phyloP scores from a whole-genome alignment of 2,329 filamentous ascomycete species.

The Oidium heveae region DNA sequence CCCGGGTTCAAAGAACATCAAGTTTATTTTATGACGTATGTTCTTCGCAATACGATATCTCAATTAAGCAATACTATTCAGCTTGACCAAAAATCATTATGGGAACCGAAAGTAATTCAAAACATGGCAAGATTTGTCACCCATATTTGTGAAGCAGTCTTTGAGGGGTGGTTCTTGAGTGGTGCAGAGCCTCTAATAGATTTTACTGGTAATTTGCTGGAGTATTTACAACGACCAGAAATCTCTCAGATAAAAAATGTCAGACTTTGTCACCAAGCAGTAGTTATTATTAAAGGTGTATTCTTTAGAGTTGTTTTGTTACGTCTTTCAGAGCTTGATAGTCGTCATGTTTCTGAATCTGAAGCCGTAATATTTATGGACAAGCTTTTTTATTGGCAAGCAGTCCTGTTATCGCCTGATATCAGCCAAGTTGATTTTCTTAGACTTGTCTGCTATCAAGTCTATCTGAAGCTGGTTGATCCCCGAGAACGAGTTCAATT shows the following conservation, averaged over 20 bases:
- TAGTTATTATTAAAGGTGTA: constrained; percentile 47
- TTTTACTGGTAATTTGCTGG: constrained; percentile 60
- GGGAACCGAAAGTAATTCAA: constrained; percentile 60
- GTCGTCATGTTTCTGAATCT: constrained; percentile 28
- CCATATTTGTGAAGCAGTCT: constrained; percentile 72
- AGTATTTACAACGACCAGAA: constrained; percentile 71
- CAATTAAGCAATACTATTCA: constrained; percentile 46
- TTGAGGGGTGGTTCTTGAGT: constrained; percentile 89
- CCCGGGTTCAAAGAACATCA: constrained; percentile 88
- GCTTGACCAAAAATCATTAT: constrained; percentile 43
- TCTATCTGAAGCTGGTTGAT: constrained; percentile 73
- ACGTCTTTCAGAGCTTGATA: constrained; percentile 61
- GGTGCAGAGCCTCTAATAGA: constrained; percentile 66
- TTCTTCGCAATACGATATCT: constrained; percentile 50
- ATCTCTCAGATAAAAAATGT: constrained; percentile 63
- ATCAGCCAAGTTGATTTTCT: constrained; percentile 60
- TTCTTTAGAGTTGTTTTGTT: constrained; percentile 62
- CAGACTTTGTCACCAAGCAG: constrained; percentile 67
- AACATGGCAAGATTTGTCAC: constrained; percentile 62
- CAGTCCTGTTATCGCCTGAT: constrained; percentile 57
- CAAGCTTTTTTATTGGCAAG: constrained; percentile 88
- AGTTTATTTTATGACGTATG: constrained; percentile 79
- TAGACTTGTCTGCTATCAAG: constrained; percentile 69
- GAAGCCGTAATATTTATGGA: constrained; percentile 51
- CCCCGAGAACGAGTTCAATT: constrained; percentile 38